Evolutionary conservation across 179 eudicot genomes (phyloP).

Genomic region (Silene coronaria): DNA sequence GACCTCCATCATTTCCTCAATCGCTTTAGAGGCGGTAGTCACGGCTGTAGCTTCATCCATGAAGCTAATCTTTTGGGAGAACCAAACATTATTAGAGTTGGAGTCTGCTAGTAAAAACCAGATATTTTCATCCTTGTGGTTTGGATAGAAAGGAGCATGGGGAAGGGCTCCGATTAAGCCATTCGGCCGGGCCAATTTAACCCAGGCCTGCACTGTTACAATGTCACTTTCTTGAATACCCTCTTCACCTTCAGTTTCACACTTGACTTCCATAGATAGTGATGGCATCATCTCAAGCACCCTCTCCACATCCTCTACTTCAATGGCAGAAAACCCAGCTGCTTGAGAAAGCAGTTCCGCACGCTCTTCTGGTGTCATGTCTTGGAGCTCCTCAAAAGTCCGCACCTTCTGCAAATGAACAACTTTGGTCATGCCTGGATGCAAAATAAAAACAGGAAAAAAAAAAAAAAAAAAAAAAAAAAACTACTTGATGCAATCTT

Average conservation of each 20-base stretch:
- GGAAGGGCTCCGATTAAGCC: constrained; percentile 71
- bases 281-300: constrained; percentile 76
- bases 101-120: constrained; percentile 77
- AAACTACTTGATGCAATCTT: not conserved
- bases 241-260: constrained; percentile 88
- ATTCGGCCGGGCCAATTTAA: constrained; percentile 52
- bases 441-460: not conserved
- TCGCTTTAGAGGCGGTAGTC: constrained; percentile 62
- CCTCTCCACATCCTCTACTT: constrained; percentile 61
- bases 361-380: constrained; percentile 53
- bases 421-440: constrained; percentile 5
- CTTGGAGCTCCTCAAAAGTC: constrained; percentile 66
- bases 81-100: constrained; percentile 60
- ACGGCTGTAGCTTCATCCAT: constrained; percentile 67
- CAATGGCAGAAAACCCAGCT: constrained; percentile 53
- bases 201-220: constrained; percentile 77
- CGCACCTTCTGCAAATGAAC: constrained; percentile 52
- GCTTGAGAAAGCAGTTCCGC: constrained; percentile 52
- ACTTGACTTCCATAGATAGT: constrained; percentile 55
- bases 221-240: constrained; percentile 78
- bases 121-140: constrained; percentile 73
- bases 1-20: constrained; percentile 64
- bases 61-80: constrained; percentile 67
- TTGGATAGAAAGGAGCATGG: constrained; percentile 79
- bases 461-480: not conserved